Conservation (phyloP, 2,329 filamentous ascomycete genomes). For the Trichophyton simii region DNA sequence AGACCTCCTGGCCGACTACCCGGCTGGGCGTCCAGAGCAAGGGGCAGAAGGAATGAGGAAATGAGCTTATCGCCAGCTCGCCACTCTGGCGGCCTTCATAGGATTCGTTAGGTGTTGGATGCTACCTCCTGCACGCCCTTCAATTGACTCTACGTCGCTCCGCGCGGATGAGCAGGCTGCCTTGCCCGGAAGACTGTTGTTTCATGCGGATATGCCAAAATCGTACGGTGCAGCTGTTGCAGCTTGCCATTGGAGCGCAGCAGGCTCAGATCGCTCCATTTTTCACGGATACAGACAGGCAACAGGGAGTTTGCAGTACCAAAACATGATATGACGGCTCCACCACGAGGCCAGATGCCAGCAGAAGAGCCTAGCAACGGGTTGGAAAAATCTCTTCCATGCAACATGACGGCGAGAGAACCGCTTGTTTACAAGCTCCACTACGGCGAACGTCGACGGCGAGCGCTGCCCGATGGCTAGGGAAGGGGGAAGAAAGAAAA, state of each 20-base stretch:
- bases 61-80: neutral
- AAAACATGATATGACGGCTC: neutral
- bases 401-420: neutral
- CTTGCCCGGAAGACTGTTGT: neutral
- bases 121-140: neutral
- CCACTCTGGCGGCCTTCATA: neutral
- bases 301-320: neutral
- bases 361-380: neutral
- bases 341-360: neutral
- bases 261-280: neutral
- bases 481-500: neutral
- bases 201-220: neutral
- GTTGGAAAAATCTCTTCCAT: constrained; percentile 2
- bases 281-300: neutral
- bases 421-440: constrained; percentile 1
- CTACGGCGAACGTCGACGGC: neutral
- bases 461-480: neutral
- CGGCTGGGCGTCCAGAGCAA: neutral
- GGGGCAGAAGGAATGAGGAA: neutral
- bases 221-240: neutral
- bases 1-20: neutral
- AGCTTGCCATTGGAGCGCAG: neutral
- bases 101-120: neutral
- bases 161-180: neutral
- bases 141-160: neutral